phyloP scores from a whole-genome alignment of 148 eudicot species.

The Silene latifolia region DNA sequence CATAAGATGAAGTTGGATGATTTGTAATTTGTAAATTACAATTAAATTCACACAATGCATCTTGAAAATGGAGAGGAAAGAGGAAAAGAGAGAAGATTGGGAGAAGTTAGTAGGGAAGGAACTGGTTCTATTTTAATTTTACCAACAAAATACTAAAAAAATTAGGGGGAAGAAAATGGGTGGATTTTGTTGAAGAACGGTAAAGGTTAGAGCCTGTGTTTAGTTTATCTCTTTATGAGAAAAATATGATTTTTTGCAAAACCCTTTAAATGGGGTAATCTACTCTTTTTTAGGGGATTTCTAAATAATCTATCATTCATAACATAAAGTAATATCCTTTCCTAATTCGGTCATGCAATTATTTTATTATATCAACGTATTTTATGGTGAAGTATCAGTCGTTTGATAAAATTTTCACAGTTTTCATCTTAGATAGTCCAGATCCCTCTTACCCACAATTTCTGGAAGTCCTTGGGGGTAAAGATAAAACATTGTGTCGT shows the following conservation, averaged over 20 bases:
- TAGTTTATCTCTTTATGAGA: background rate
- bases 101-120: background rate
- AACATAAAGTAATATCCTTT: too few relatives aligned
- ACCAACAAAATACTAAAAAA: background rate
- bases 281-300: too few relatives aligned
- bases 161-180: background rate
- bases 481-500: too few relatives aligned
- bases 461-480: too few relatives aligned
- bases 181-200: conserved; percentile 3
- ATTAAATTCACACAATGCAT: conserved; percentile 11
- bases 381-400: too few relatives aligned
- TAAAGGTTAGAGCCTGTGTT: background rate
- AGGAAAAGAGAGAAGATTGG: conserved; percentile 11
- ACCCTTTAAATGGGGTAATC: too few relatives aligned
- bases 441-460: too few relatives aligned
- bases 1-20: background rate
- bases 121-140: conserved; percentile 1
- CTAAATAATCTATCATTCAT: too few relatives aligned
- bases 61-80: conserved; percentile 19
- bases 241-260: background rate
- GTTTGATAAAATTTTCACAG: too few relatives aligned
- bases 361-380: too few relatives aligned
- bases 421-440: too few relatives aligned
- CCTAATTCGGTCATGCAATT: too few relatives aligned
- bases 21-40: conserved; percentile 1